Base-by-base conservation (phyloP, 163 green algal species). In the Scenedesmus sp. region DNA sequence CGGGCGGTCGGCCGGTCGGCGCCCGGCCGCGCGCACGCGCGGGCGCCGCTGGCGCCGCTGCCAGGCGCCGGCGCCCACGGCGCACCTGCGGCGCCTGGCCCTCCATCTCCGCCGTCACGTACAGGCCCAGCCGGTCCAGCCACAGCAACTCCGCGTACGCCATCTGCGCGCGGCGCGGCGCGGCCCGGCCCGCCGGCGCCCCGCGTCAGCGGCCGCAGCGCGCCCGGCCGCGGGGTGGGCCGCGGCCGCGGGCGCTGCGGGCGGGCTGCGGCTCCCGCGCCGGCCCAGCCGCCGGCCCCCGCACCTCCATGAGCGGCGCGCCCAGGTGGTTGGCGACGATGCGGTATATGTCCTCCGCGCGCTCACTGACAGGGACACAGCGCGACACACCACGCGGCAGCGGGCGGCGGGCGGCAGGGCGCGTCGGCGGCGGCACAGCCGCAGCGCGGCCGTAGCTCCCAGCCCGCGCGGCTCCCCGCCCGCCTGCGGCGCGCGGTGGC, bases 101-200 rank as follows among this genome's bases (percentile, higher is more conserved):
- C 13, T 63, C 62, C 53, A 75, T 74, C 78, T 92, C 86, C 13
- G 56, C 67, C 13, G 75, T 80, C 20, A 95, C 70, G 77, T 96
- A 96, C 69, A 94, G 86, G 42, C 93, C 94, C 71, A 93, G 77
- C 4, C 83, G 70, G 87, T 98, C 94, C 42, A 98, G 78, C 94
- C 94, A 98, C 70, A 97, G 80, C 78, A 97, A 84, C 89, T 97
- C 91, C 13, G 90, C 88, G 65, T 88, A 90, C n/a, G 34, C 39
- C 85, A 96, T 92, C 80, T 95, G 88, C 57, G 29, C 50, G 24
- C 4, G 39, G 39, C 39, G 39, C 7, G 17, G 14, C 20, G 2
- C 6, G 54, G 13, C 24, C 24, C 22, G 54, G 50, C 24, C 18
- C 56, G 24, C n/a, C 29, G 3, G 34, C 18, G 3, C 51, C 5